A percentile compares a stretch with the other conserved stretches of the same genome.
Conservation (phyloP, 345 rosid species). For the Sonneratia alba region DNA sequence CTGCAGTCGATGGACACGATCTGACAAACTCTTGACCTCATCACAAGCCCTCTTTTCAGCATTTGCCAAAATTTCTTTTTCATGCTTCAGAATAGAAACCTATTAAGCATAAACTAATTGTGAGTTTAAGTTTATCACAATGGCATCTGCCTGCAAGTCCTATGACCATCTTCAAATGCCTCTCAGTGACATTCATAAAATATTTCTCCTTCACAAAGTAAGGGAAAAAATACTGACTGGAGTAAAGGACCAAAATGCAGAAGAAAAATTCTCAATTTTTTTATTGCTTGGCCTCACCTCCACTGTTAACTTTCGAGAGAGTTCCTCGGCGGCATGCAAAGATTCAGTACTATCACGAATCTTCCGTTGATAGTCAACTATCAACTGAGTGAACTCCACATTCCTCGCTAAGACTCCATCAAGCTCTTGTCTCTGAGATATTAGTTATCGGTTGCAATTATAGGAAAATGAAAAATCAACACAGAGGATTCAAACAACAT, state of each 20-base stretch:
- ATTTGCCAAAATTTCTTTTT: slow-evolving; percentile 67
- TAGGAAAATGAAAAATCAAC: not conserved
- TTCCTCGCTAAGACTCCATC: slow-evolving; percentile 62
- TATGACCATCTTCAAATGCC: not conserved
- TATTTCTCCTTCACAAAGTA: not conserved
- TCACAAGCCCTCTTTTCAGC: slow-evolving; percentile 87
- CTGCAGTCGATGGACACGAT: slow-evolving; percentile 79
- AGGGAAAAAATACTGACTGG: not conserved
- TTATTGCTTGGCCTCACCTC: slow-evolving; percentile 41
- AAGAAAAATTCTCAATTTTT: not conserved
- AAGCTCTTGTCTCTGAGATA: slow-evolving; percentile 54
- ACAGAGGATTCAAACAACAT: not conserved
- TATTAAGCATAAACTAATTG: slow-evolving; percentile 14
- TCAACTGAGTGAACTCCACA: slow-evolving; percentile 77
- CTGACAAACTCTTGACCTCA: slow-evolving; percentile 78
- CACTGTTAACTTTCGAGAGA: slow-evolving; percentile 61
- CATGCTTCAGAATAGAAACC: slow-evolving; percentile 67
- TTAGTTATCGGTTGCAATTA: slow-evolving; percentile 1
- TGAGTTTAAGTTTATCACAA: not conserved
- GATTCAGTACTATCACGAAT: slow-evolving; percentile 72
- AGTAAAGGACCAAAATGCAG: not conserved
- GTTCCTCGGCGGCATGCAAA: slow-evolving; percentile 64
- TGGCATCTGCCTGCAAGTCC: not conserved
- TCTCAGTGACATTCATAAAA: not conserved
- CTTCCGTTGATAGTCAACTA: slow-evolving; percentile 70